Conservation (phyloP, 1,284 basidiomycete species). For the Ustilago esculenta region DNA sequence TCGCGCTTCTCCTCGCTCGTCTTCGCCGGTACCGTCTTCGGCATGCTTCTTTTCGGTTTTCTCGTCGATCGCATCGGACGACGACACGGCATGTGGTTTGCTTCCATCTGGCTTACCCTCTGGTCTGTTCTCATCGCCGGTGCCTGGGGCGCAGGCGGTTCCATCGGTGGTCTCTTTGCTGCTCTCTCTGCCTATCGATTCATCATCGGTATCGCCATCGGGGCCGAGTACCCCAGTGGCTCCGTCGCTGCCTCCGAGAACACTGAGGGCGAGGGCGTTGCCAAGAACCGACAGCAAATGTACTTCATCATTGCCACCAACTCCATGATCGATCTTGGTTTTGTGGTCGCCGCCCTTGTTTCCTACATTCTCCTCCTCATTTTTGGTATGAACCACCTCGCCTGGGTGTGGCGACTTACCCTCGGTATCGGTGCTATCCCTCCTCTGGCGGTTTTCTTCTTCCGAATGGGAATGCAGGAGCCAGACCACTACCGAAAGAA, state of each 20-base stretch:
- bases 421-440: slow-evolving; percentile 88
- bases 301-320: slow-evolving; percentile 79
- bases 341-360: slow-evolving; percentile 83
- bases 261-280: slow-evolving; percentile 78
- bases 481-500: slow-evolving; percentile 74
- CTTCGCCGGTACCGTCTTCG: slow-evolving; percentile 75
- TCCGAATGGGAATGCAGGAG: slow-evolving; percentile 86
- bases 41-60: slow-evolving; percentile 69
- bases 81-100: slow-evolving; percentile 83
- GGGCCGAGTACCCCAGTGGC: slow-evolving; percentile 90
- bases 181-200: slow-evolving; percentile 80
- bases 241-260: slow-evolving; percentile 91
- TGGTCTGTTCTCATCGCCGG: slow-evolving; percentile 75
- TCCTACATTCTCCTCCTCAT: slow-evolving; percentile 72
- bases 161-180: slow-evolving; percentile 76
- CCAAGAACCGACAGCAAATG: slow-evolving; percentile 80
- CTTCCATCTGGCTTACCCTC: slow-evolving; percentile 52
- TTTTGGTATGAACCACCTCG: slow-evolving; percentile 73
- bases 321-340: slow-evolving; percentile 86
- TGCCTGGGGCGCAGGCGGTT: slow-evolving; percentile 80
- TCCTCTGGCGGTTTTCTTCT: slow-evolving; percentile 81
- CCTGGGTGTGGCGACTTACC: slow-evolving; percentile 75
- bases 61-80: slow-evolving; percentile 83
- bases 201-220: slow-evolving; percentile 70
- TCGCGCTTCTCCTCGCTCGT: slow-evolving; percentile 57